Percentiles rank a stretch among this genome's conserved stretches.
These are phyloP conservation scores for Verticillium zaregamsianum DNA, from an alignment of 2,329 filamentous ascomycete genomes.

Conservation along the genomic window DNA sequence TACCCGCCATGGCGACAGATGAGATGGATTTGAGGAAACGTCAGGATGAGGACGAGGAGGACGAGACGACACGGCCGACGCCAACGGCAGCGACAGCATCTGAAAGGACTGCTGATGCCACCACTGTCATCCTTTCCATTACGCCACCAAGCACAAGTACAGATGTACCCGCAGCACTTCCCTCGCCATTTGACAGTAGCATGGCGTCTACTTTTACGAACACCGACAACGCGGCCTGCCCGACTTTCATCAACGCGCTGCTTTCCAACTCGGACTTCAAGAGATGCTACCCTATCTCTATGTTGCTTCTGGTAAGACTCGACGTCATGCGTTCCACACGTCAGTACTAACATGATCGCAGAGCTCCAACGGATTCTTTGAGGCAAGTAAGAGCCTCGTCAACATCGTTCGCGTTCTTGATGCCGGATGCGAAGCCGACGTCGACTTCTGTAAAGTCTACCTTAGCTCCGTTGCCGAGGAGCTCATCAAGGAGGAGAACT, in stretches of 20 bases:
- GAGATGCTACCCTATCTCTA: slow-evolving; percentile 76
- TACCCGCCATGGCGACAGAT: neutral
- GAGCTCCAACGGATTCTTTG: slow-evolving; percentile 83
- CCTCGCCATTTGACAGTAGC: slow-evolving; percentile 63
- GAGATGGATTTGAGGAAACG: slow-evolving; percentile 18
- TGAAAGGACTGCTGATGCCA: neutral
- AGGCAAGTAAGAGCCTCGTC: slow-evolving; percentile 61
- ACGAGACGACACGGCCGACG: slow-evolving; percentile 1
- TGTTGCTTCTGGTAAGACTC: slow-evolving; percentile 68
- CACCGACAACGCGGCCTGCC: slow-evolving; percentile 49
- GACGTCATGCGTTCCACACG: too few relatives aligned
- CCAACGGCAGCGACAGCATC: neutral
- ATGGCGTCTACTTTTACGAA: slow-evolving; percentile 58
- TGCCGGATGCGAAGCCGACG: slow-evolving; percentile 67
- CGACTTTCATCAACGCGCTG: slow-evolving; percentile 64
- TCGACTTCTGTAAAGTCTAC: slow-evolving; percentile 59
- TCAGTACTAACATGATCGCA: slow-evolving; percentile 31
- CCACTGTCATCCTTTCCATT: slow-evolving; percentile 6
- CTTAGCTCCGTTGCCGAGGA: slow-evolving; percentile 62
- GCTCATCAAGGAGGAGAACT: slow-evolving; percentile 60
- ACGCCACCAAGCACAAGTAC: slow-evolving; percentile 19
- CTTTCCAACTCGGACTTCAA: slow-evolving; percentile 63
- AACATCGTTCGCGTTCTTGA: slow-evolving; percentile 76
- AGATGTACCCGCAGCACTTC: slow-evolving; percentile 40
- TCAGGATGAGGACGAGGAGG: slow-evolving; percentile 17